Evolutionary conservation across 352 stramenopile genomes (phyloP), one percentile per base, ranked within the genome.

Genomic region (Stephanocyclus meneghinianus): DNA sequence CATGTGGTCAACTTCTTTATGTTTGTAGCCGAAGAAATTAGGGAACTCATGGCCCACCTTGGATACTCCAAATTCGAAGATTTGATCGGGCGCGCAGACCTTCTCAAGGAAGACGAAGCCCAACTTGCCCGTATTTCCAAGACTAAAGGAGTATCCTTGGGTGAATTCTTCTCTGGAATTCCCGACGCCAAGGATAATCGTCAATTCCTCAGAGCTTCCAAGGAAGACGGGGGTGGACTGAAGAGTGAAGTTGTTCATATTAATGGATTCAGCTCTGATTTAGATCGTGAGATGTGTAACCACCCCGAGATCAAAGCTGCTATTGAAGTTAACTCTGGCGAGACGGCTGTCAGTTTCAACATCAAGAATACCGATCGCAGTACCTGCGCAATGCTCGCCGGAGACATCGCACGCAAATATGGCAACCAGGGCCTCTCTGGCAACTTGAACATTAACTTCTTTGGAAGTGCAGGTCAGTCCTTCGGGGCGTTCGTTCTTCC

Each of bases 311-410:
- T 95, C 7, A 83, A 92, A 57, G 83, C 75, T 44, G 85, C 91
- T 60, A 94, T 96, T 73, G 76, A 90, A 47, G 85, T 91, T 0
- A 91, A 94, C 69, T 74, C 78, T 45, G 89, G 87, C 76, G 94
- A 62, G 74, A 91, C 78, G 85, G 91, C 69, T 69, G 94, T 87
- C 56, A 84, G 67, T 55, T 92, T 83, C 80, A 88, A 88, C 30
- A 96, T 98, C 44, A 94, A 92, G 13, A 98, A 98, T 79, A 93
- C 97, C 30, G 95, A 98, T 79, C 92, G 96, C 42, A 97, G 94
- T 66, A 91, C 96, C 1, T 94, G 96, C 62, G 95, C 95, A 13
- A 96, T 97, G 69, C 77, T 98, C 40, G 93, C 95, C 7, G 95
- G 97, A 79, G 90, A 96, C 65, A 96, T 98, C 69, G 96, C 95